These are phyloP conservation scores for Mycena alexandri DNA, from an alignment of 768 basidiomycete genomes.

Conservation along the genomic window DNA sequence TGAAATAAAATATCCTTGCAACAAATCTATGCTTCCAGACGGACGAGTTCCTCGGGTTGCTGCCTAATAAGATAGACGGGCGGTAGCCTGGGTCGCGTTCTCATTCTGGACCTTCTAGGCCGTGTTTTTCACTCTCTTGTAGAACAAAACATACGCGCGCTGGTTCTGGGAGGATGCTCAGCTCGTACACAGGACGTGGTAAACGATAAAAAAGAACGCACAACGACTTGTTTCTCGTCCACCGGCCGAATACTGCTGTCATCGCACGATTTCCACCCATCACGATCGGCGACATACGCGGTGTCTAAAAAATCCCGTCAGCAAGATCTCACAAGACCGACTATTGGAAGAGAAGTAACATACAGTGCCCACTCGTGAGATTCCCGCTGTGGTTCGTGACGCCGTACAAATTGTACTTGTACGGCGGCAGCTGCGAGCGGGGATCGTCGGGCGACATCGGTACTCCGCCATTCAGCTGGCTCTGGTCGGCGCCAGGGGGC, in stretches of 20 bases:
- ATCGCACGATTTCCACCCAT: conserved; percentile 94
- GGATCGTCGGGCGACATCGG: conserved; percentile 74
- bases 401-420: conserved; percentile 92
- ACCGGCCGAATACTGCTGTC: conserved; percentile 87
- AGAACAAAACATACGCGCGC: conserved; percentile 87
- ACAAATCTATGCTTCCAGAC: conserved; percentile 49
- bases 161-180: conserved; percentile 49
- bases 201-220: conserved; percentile 53
- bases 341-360: conserved; percentile 46
- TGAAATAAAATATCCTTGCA: conserved; percentile 49
- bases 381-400: conserved; percentile 98
- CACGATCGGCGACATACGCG: conserved; percentile 87
- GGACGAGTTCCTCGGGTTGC: no score
- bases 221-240: conserved; percentile 86
- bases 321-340: conserved; percentile 9
- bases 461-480: conserved; percentile 58
- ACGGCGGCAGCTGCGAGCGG: conserved; percentile 86
- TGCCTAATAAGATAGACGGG: no score
- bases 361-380: conserved; percentile 95
- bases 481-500: conserved; percentile 71
- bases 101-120: conserved; percentile 17
- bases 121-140: conserved; percentile 67
- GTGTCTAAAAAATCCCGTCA: conserved; percentile 72
- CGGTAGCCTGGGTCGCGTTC: not conserved
- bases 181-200: not conserved